A percentile compares a stretch with the other conserved stretches of the same genome.
These are phyloP conservation scores for Tuber microsphaerosporum DNA, from an alignment of 495 filamentous ascomycete genomes.

Conservation along the genomic window DNA sequence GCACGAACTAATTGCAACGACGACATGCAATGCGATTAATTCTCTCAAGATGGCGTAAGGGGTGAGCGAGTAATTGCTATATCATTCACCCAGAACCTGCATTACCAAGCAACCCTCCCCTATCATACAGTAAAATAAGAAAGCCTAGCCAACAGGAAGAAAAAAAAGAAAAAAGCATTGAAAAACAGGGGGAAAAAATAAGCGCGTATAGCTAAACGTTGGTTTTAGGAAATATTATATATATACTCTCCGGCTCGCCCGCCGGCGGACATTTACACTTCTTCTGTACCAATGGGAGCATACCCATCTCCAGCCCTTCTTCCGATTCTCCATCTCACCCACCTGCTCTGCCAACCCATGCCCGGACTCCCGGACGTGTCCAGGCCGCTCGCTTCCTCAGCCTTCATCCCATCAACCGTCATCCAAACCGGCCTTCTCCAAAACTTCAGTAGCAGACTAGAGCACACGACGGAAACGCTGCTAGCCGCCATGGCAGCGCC, in stretches of 20 bases:
- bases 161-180: neutral
- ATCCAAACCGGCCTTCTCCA: slow-evolving; percentile 89
- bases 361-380: neutral
- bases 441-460: slow-evolving; percentile 72
- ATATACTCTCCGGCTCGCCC: neutral
- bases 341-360: neutral
- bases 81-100: neutral
- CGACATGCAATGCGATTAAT: neutral
- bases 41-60: neutral
- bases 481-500: slow-evolving; percentile 89
- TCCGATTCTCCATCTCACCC: neutral
- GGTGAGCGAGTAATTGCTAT: neutral
- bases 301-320: neutral
- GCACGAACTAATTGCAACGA: neutral
- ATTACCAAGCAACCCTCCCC: neutral
- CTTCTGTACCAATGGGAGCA: neutral
- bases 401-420: slow-evolving; percentile 61
- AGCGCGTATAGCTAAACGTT: neutral
- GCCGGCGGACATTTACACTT: neutral
- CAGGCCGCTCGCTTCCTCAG: slow-evolving; percentile 40
- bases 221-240: neutral
- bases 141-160: neutral
- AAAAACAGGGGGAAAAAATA: neutral
- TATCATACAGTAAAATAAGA: neutral
- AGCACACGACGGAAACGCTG: slow-evolving; percentile 81